Evolutionary conservation across 768 basidiomycete species (phyloP).

Genomic region (Tremella yokohamensis): DNA sequence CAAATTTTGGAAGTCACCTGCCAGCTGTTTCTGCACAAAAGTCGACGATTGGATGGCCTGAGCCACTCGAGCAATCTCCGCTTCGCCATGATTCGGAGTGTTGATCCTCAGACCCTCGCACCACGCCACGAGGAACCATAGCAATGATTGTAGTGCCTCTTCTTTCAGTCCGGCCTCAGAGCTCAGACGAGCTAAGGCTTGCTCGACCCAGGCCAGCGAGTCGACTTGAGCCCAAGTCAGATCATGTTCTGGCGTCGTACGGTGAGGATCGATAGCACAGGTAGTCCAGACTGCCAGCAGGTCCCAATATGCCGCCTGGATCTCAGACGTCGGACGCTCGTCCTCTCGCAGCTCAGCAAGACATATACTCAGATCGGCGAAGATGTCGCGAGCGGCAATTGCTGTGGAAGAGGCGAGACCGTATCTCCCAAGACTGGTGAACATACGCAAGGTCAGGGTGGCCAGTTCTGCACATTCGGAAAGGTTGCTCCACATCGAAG

Average conservation of each 20-base stretch:
- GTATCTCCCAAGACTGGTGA: constrained; percentile 66
- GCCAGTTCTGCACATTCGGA: constrained; percentile 27
- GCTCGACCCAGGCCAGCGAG: constrained; percentile 71
- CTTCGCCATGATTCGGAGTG: background rate
- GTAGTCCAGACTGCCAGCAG: constrained; percentile 69
- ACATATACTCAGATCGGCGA: constrained; percentile 55
- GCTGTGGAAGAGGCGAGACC: constrained; percentile 72
- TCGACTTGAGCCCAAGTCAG: constrained; percentile 82
- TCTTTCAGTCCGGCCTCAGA: background rate
- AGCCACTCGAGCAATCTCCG: background rate
- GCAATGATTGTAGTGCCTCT: background rate
- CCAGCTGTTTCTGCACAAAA: background rate
- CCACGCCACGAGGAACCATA: constrained; percentile 1
- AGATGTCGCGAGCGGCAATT: constrained; percentile 61
- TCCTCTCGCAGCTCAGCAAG: constrained; percentile 7
- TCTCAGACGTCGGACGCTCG: background rate
- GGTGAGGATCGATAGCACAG: constrained; percentile 86
- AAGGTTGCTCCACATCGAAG: constrained; percentile 54
- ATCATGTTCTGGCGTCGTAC: constrained; percentile 78
- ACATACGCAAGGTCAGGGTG: constrained; percentile 61
- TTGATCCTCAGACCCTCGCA: background rate
- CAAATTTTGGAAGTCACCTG: too few species aligned
- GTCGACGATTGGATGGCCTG: background rate
- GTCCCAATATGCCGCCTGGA: constrained; percentile 56
- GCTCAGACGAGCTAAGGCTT: constrained; percentile 36